A percentile compares a stretch with the other conserved stretches of the same genome.
Evolutionary conservation across 2,329 filamentous ascomycete genomes (phyloP).

Genomic region (Trichophyton equinum): DNA sequence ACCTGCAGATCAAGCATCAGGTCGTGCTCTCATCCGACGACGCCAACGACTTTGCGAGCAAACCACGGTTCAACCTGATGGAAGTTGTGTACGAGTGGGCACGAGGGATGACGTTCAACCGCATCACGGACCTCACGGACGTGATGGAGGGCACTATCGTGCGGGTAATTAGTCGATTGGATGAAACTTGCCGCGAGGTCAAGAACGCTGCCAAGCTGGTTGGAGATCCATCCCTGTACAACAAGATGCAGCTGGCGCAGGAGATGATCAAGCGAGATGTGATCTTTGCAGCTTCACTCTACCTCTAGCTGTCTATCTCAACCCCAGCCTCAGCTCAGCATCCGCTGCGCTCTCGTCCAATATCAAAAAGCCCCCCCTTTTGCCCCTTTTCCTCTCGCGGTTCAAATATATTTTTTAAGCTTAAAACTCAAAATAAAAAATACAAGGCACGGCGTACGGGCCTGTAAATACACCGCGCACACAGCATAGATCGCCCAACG

Average conservation of each 20-base stretch:
- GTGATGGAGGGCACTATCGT: slow-evolving; percentile 97
- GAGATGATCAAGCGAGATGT: slow-evolving; percentile 97
- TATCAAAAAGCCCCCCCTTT: not conserved
- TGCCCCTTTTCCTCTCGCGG: not conserved
- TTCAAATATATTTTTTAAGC: not conserved
- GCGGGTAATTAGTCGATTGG: slow-evolving; percentile 78
- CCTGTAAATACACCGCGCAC: not conserved
- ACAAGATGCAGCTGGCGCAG: slow-evolving; percentile 95
- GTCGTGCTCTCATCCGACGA: slow-evolving; percentile 85
- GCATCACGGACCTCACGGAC: slow-evolving; percentile 90
- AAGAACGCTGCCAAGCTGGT: slow-evolving; percentile 95
- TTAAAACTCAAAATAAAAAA: not conserved
- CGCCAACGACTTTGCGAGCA: slow-evolving; percentile 78
- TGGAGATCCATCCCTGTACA: slow-evolving; percentile 81
- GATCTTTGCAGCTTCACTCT: slow-evolving; percentile 75
- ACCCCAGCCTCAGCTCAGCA: not conserved
- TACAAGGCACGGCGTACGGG: not conserved
- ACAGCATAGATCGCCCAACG: not conserved
- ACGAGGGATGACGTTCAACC: slow-evolving; percentile 93
- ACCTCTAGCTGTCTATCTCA: slow-evolving; percentile 52
- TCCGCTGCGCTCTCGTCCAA: not conserved
- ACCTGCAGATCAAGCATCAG: slow-evolving; percentile 77
- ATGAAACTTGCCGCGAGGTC: slow-evolving; percentile 93
- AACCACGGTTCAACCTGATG: slow-evolving; percentile 81
- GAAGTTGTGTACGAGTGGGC: slow-evolving; percentile 99